Evolutionary conservation across 140 eudicot genomes (phyloP).

Genomic region (Erigeron philadelphicus): DNA sequence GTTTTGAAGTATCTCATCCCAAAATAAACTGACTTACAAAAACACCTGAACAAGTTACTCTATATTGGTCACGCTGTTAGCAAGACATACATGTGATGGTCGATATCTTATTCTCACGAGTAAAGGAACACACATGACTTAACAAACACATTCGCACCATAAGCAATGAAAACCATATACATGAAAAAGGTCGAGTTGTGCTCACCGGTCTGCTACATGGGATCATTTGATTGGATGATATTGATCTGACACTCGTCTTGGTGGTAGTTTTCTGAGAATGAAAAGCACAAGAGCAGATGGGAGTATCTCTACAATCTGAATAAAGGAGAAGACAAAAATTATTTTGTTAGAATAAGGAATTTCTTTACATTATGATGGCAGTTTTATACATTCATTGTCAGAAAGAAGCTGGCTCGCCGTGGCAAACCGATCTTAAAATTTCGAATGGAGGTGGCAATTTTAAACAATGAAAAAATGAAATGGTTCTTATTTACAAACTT

Average conservation of each 20-base stretch:
- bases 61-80: conserved; percentile 29
- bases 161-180: conserved; percentile 19
- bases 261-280: conserved; percentile 76
- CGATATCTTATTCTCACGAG: conserved; percentile 29
- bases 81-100: conserved; percentile 27
- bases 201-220: conserved; percentile 9
- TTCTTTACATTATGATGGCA: no score
- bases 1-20: not conserved
- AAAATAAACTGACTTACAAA: conserved; percentile 17
- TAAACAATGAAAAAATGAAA: no score
- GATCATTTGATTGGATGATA: conserved; percentile 59
- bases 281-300: conserved; percentile 82
- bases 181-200: conserved; percentile 10
- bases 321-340: conserved; percentile 11
- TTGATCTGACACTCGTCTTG: conserved; percentile 59
- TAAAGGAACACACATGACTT: conserved; percentile 18
- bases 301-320: conserved; percentile 77
- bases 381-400: no score
- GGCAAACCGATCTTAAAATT: not conserved
- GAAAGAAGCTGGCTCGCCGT: not conserved
- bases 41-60: conserved; percentile 23
- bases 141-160: conserved; percentile 16
- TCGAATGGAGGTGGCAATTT: not conserved
- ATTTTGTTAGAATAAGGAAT: no score
- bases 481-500: not conserved